Evolutionary conservation across 2,329 filamentous ascomycete species (phyloP).

Genomic region (Cercospora zeina): DNA sequence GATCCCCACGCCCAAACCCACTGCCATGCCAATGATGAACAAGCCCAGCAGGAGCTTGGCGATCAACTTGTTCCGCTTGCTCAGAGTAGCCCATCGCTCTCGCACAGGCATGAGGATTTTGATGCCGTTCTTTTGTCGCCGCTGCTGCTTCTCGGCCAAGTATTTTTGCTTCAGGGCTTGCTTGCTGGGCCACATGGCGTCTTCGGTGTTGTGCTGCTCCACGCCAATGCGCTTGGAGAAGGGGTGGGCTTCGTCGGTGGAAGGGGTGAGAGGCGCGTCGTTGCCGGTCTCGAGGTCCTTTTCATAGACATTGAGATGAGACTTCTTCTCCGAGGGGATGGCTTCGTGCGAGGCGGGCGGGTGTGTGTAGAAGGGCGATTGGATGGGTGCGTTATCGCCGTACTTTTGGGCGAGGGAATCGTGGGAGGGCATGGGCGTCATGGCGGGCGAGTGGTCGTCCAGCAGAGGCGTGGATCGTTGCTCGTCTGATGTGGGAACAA

Average conservation of each 20-base stretch:
- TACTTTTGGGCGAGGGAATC: constrained; percentile 39
- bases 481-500: constrained; percentile 37
- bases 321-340: constrained; percentile 27
- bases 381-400: constrained; percentile 41
- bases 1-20: constrained; percentile 53
- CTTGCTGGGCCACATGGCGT: constrained; percentile 55
- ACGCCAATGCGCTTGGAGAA: constrained; percentile 44
- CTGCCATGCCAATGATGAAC: constrained; percentile 49
- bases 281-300: constrained; percentile 45
- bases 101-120: constrained; percentile 34
- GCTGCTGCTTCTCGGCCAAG: constrained; percentile 40
- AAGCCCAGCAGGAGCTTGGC: constrained; percentile 50
- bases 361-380: constrained; percentile 53
- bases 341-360: constrained; percentile 48
- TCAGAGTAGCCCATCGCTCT: constrained; percentile 43
- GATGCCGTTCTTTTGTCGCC: constrained; percentile 41
- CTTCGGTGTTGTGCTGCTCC: constrained; percentile 51
- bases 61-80: constrained; percentile 48
- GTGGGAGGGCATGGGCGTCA: constrained; percentile 39
- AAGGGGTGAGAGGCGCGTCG: constrained; percentile 38
- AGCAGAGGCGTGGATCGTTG: constrained; percentile 30
- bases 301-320: constrained; percentile 35
- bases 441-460: constrained; percentile 40
- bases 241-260: constrained; percentile 43
- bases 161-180: constrained; percentile 50